Evolutionary conservation across 768 basidiomycete genomes (phyloP).

Genomic region (Sporobolomyces phaffii): DNA sequence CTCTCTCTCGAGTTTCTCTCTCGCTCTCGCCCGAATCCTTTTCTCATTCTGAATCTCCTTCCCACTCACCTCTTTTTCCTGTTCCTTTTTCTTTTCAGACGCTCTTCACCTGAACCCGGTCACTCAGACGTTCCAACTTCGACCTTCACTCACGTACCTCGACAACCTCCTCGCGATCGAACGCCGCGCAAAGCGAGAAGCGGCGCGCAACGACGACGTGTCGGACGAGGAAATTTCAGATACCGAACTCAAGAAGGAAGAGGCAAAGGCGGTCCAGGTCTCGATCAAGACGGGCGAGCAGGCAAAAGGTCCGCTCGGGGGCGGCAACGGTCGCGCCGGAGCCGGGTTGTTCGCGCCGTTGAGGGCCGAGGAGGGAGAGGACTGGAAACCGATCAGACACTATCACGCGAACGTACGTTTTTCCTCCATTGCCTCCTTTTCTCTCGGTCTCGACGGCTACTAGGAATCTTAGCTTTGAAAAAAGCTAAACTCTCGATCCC

Average conservation of each 20-base stretch:
- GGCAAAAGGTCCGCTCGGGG: conserved; percentile 15
- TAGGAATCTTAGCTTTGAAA: too few species aligned
- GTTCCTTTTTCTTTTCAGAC: conserved; percentile 27
- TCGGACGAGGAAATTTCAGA: conserved; percentile 40
- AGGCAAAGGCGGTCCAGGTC: conserved; percentile 38
- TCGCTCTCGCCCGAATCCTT: too few species aligned
- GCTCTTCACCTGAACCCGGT: conserved; percentile 44
- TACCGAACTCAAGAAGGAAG: conserved; percentile 36
- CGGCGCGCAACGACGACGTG: conserved; percentile 26
- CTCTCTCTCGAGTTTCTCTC: too few species aligned
- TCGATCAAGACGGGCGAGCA: conserved; percentile 24
- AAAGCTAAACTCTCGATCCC: too few species aligned
- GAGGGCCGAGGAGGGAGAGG: conserved; percentile 32
- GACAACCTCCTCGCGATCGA: conserved; percentile 41
- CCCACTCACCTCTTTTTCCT: too few species aligned
- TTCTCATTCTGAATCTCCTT: too few species aligned
- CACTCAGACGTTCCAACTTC: conserved; percentile 43
- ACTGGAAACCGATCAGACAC: conserved; percentile 34
- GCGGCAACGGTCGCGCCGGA: conserved; percentile 19
- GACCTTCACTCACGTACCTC: conserved; percentile 44
- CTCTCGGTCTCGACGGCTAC: too few species aligned
- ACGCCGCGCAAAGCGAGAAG: conserved; percentile 29
- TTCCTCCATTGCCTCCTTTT: background rate
- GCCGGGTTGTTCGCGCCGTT: conserved; percentile 31
- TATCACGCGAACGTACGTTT: conserved; percentile 35